These are phyloP conservation scores for Verruconis gallopava DNA, from an alignment of 2,329 filamentous ascomycete genomes.

Conservation along the genomic window DNA sequence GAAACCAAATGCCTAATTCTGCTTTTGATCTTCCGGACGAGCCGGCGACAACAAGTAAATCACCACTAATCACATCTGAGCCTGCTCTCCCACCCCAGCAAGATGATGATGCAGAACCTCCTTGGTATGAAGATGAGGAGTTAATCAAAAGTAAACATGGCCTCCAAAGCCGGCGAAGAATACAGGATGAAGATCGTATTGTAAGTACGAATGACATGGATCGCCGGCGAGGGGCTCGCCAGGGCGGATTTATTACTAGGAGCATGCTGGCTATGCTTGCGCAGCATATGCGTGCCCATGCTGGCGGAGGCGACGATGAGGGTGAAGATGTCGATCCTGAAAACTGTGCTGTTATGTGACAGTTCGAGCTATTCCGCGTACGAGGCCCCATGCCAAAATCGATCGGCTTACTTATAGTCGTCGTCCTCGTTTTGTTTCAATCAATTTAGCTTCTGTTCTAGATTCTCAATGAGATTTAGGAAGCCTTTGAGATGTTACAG, in stretches of 20 bases:
- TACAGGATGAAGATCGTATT: conserved; percentile 7
- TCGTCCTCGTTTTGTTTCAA: too few species aligned
- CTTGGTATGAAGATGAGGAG: not conserved
- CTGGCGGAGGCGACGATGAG: not conserved
- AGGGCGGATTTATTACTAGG: not conserved
- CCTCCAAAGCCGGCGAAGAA: conserved; percentile 6
- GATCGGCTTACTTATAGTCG: too few species aligned
- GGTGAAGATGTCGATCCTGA: not conserved
- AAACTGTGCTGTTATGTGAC: not conserved
- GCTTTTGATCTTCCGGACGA: not conserved
- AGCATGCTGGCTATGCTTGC: conserved; percentile 4
- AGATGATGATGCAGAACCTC: not conserved
- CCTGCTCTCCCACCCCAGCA: not conserved
- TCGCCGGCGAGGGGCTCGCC: not conserved
- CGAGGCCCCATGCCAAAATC: too few species aligned
- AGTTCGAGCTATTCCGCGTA: too few species aligned
- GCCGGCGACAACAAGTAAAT: not conserved
- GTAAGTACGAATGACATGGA: conserved; percentile 6
- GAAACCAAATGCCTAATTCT: not conserved
- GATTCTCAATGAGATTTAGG: too few species aligned
- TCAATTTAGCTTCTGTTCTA: too few species aligned
- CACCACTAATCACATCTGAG: not conserved
- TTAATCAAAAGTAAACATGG: conserved; percentile 8
- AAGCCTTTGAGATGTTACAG: too few species aligned
- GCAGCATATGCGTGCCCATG: not conserved